A percentile compares a stretch with the other conserved stretches of the same genome.
These are phyloP conservation scores for Auriculariales sp. DNA, from an alignment of 768 basidiomycete species.

Conservation along the genomic window DNA sequence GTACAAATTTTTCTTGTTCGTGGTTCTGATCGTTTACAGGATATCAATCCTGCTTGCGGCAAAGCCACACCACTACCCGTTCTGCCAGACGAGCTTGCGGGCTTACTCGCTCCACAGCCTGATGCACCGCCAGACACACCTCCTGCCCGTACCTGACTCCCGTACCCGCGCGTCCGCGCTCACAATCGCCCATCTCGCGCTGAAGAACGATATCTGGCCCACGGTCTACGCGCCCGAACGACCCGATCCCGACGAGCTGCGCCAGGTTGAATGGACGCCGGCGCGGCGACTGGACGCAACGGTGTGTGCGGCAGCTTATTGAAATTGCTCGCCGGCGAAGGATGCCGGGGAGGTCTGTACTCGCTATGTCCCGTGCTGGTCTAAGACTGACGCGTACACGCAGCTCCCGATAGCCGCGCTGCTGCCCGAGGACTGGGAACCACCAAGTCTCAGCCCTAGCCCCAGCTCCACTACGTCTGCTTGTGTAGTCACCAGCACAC, in stretches of 20 bases:
- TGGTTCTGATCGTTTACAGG: slow-evolving; percentile 7
- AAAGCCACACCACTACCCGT: not conserved
- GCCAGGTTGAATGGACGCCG: slow-evolving; percentile 44
- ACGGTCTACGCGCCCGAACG: slow-evolving; percentile 56
- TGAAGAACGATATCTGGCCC: slow-evolving; percentile 78
- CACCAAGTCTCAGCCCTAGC: slow-evolving; percentile 13
- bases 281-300: slow-evolving; percentile 61
- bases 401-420: slow-evolving; percentile 67
- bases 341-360: slow-evolving; percentile 43
- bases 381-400: not conserved
- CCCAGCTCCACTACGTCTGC: slow-evolving; percentile 6
- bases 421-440: slow-evolving; percentile 41
- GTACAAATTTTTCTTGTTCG: not conserved
- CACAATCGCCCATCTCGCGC: slow-evolving; percentile 44
- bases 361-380: not conserved
- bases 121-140: too few species aligned
- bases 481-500: too few species aligned
- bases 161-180: slow-evolving; percentile 60
- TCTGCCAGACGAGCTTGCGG: not conserved
- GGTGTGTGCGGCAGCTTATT: slow-evolving; percentile 44
- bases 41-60: slow-evolving; percentile 39
- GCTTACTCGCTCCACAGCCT: too few species aligned
- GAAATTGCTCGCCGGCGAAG: slow-evolving; percentile 33
- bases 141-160: slow-evolving; percentile 45
- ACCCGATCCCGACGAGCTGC: slow-evolving; percentile 37